Base-by-base conservation (phyloP, 805 yeast species). In the Kodamaea sagamina region DNA sequence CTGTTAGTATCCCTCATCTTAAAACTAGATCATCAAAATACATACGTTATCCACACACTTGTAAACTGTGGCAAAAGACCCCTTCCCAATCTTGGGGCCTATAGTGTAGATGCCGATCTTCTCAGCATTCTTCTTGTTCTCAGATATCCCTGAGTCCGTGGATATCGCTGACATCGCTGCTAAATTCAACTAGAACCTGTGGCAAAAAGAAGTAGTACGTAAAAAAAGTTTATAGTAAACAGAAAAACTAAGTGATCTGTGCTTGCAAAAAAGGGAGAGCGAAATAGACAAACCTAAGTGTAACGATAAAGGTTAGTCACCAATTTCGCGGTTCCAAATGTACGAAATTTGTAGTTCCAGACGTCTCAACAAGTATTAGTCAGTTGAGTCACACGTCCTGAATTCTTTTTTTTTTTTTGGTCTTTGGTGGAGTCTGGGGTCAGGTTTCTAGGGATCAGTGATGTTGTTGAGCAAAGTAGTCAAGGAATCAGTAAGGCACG, bases 31-130 rank as follows among this genome's bases (percentile, higher is more conserved):
- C n/a, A 18, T 8, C 12, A 11, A 8, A 9, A 12, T 32, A 32
- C 32, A 7, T 43, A 58, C 59, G 35, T 68, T 62, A 54, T 83
- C 73, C 44, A 76, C 72, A 41, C 97, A 96, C 65, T 88, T 89
- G 71, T 86, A 92, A 18, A 93, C 99, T 48, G 84, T 85, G 54
- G 99, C 99, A 70, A 93, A 93, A 6, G 96, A 86, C 25, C 99
- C 99, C 55, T 86, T 82, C 17, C 99, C 99, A 42, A 93, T 92
- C 62, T 89, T 95, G 13, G 83, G 78, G 17, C 88, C 89, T n/a
- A 83, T 71, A 16, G 72, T 64, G 55, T 79, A 83, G 39, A 65
- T 62, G 4, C 82, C 83, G 9, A 78, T 59, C 25, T 39, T 46
- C 28, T 47, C 48, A 16, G 40, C 35, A 17, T 35, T 31, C 24